Evolutionary conservation across 192 early-diverging fungal genomes (phyloP).

Genomic region (Allomyces macrogynus): DNA sequence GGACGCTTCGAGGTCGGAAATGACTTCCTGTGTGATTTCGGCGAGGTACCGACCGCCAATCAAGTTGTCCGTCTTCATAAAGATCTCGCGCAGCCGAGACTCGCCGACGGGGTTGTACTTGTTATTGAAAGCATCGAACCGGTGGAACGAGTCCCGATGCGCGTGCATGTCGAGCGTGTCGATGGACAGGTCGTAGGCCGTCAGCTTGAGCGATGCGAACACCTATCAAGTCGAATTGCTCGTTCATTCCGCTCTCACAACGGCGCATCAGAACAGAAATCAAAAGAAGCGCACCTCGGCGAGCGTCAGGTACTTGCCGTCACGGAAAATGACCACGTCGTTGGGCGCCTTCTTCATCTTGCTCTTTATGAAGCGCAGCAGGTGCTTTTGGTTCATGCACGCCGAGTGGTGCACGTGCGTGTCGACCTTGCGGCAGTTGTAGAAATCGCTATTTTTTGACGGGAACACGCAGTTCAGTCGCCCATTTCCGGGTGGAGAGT

Average conservation of each 20-base stretch:
- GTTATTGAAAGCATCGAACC: slow-evolving; percentile 30
- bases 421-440: slow-evolving; percentile 95
- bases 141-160: slow-evolving; percentile 4
- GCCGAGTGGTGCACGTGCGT: slow-evolving; percentile 84
- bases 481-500: too few species aligned
- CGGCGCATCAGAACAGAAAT: too few species aligned
- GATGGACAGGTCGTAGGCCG: slow-evolving; percentile 81
- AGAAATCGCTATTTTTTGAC: slow-evolving; percentile 39
- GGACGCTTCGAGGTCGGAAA: slow-evolving; percentile 69
- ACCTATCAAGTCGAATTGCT: slow-evolving; percentile 15
- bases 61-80: slow-evolving; percentile 86
- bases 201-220: slow-evolving; percentile 72
- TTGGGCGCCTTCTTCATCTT: slow-evolving; percentile 60
- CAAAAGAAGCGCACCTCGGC: slow-evolving; percentile 8
- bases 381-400: slow-evolving; percentile 93
- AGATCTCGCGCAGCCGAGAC: slow-evolving; percentile 82
- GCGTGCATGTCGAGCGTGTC: slow-evolving; percentile 94
- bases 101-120: slow-evolving; percentile 94
- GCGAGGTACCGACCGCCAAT: slow-evolving; percentile 77
- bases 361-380: slow-evolving; percentile 84
- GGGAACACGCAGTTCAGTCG: too few species aligned
- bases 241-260: too few species aligned
- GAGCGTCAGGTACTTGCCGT: slow-evolving; percentile 60
- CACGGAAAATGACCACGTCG: slow-evolving; percentile 66
- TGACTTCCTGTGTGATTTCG: slow-evolving; percentile 79